Percentiles rank a stretch among this genome's conserved stretches.
Evolutionary conservation across 176 grass and related monocot species (phyloP).

Genomic region (Pontederia paniculata): DNA sequence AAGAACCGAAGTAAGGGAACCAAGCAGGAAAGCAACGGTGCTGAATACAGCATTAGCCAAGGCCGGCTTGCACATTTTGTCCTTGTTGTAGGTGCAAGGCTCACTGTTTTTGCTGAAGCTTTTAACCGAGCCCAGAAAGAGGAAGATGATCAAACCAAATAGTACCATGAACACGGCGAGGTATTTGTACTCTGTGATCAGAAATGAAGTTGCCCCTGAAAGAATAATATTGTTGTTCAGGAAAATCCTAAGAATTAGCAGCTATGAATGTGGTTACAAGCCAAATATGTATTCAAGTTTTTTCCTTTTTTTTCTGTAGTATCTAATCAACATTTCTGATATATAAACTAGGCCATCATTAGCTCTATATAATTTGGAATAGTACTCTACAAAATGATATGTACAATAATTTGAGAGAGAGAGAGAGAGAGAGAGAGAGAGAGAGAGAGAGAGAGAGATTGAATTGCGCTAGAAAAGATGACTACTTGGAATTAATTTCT

Average conservation of each 20-base stretch:
- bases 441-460: too few relatives aligned
- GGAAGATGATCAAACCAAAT: conserved; percentile 44
- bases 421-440: too few relatives aligned
- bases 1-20: conserved; percentile 15
- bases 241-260: background rate
- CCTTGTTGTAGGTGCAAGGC: conserved; percentile 43
- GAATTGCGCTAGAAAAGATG: too few relatives aligned
- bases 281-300: too few relatives aligned
- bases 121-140: conserved; percentile 55
- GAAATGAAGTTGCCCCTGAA: conserved; percentile 51
- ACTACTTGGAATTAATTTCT: too few relatives aligned
- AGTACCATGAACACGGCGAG: conserved; percentile 45
- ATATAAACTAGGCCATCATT: too few relatives aligned
- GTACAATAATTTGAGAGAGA: too few relatives aligned
- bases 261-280: background rate
- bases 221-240: background rate
- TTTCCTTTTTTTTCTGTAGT: too few relatives aligned
- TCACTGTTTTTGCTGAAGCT: conserved; percentile 40
- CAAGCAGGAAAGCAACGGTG: conserved; percentile 18
- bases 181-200: conserved; percentile 54
- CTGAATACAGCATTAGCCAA: conserved; percentile 19
- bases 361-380: too few relatives aligned
- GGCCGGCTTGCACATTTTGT: conserved; percentile 11
- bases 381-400: too few relatives aligned
- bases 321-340: too few relatives aligned